Percentiles rank a stretch among this genome's conserved stretches.
Conservation (phyloP, 148 eudicot genomes). For the Rhododendron molle region DNA sequence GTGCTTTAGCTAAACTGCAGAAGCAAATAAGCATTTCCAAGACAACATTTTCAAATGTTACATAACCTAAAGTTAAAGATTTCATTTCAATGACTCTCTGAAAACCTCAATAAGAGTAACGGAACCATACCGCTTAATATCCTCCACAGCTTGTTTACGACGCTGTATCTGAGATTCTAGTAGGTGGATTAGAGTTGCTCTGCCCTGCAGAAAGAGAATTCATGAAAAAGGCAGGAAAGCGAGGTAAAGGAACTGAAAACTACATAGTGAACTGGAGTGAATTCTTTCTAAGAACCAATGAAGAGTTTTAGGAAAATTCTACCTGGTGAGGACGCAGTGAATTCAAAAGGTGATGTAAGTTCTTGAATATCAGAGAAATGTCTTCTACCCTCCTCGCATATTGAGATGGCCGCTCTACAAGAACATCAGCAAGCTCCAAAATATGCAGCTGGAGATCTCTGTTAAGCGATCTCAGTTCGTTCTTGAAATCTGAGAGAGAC, state of each 20-base stretch:
- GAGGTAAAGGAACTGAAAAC: not conserved
- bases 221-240: not conserved
- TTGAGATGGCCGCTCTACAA: conserved; percentile 86
- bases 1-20: not conserved
- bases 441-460: conserved; percentile 85
- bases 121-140: conserved; percentile 65
- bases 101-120: not conserved
- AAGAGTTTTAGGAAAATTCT: not conserved
- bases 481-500: conserved; percentile 60
- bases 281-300: not conserved
- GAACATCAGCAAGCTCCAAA: conserved; percentile 94
- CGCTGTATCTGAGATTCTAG: conserved; percentile 89
- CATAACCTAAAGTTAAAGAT: not conserved
- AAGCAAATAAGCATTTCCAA: not conserved
- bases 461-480: conserved; percentile 76
- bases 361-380: conserved; percentile 81
- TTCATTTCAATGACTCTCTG: not conserved
- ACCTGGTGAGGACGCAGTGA: conserved; percentile 96
- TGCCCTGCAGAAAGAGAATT: conserved; percentile 44
- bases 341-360: conserved; percentile 87
- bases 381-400: conserved; percentile 96
- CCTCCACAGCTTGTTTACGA: conserved; percentile 86
- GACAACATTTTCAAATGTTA: not conserved
- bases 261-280: not conserved
- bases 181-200: conserved; percentile 84